phyloP scores from a whole-genome alignment of 345 rosid genomes.

The Pistacia integerrima region DNA sequence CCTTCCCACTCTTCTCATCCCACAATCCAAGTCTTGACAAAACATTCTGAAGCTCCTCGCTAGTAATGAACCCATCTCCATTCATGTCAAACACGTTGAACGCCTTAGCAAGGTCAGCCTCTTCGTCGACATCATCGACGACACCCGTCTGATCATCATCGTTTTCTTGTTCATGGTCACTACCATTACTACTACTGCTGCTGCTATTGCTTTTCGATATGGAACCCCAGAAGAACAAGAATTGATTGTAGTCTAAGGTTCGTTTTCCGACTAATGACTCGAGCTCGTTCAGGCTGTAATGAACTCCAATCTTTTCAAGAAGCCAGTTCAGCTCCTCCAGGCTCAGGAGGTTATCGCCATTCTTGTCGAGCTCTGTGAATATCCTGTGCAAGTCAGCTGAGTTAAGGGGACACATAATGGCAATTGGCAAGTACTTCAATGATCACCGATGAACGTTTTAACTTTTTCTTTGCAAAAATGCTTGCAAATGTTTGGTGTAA shows the following conservation, averaged over 20 bases:
- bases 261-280: conserved; percentile 61
- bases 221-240: conserved; percentile 53
- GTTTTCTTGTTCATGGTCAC: background rate
- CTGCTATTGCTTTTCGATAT: conserved; percentile 27
- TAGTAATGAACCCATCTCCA: conserved; percentile 72
- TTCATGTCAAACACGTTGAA: conserved; percentile 70
- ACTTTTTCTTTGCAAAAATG: background rate
- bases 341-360: conserved; percentile 64
- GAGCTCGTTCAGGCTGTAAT: conserved; percentile 44
- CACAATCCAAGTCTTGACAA: conserved; percentile 65
- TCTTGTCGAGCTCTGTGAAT: conserved; percentile 69
- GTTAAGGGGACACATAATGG: conserved; percentile 42
- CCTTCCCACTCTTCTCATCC: conserved; percentile 53
- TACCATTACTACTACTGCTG: background rate
- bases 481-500: background rate
- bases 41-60: conserved; percentile 71
- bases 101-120: conserved; percentile 50
- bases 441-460: no score
- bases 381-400: conserved; percentile 53
- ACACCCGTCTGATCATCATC: conserved; percentile 6
- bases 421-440: no score
- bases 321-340: conserved; percentile 77
- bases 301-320: conserved; percentile 51
- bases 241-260: conserved; percentile 56
- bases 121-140: background rate